A percentile compares a stretch with the other conserved stretches of the same genome.
phyloP scores from a whole-genome alignment of 176 grass and related monocot species.

The Areca catechu region DNA sequence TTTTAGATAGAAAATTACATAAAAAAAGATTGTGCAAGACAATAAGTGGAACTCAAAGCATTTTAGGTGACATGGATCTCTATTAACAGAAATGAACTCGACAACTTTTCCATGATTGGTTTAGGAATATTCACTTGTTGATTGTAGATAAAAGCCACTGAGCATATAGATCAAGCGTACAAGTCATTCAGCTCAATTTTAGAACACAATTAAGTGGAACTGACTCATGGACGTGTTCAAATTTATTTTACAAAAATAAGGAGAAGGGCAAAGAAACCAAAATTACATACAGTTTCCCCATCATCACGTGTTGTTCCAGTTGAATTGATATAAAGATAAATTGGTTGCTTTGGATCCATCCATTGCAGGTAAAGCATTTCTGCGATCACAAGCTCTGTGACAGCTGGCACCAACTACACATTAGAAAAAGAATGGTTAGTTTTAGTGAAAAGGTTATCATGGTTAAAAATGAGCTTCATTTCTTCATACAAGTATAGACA shows the following conservation, averaged over 20 bases:
- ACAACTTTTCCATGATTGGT: no score
- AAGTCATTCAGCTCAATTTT: no score
- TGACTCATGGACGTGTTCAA: neutral
- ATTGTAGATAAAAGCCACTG: no score
- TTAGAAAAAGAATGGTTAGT: constrained; percentile 12
- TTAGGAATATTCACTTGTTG: no score
- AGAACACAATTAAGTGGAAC: no score
- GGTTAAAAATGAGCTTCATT: neutral
- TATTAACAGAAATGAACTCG: no score
- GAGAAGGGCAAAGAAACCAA: constrained; percentile 13
- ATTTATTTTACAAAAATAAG: neutral
- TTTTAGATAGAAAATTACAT: no score
- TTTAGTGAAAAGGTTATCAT: neutral
- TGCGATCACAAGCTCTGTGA: constrained; percentile 75
- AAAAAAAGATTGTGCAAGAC: no score
- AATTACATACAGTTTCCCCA: constrained; percentile 66
- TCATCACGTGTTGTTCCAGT: constrained; percentile 83
- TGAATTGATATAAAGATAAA: constrained; percentile 90
- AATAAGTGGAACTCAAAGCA: no score
- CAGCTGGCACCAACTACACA: constrained; percentile 66
- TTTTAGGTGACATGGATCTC: no score
- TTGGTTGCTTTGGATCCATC: constrained; percentile 74
- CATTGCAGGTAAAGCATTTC: constrained; percentile 90
- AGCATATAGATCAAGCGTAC: no score
- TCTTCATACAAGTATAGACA: no score